Base-by-base conservation (phyloP, 306 rosid species). In the Dalbergia cochinchinensis region DNA sequence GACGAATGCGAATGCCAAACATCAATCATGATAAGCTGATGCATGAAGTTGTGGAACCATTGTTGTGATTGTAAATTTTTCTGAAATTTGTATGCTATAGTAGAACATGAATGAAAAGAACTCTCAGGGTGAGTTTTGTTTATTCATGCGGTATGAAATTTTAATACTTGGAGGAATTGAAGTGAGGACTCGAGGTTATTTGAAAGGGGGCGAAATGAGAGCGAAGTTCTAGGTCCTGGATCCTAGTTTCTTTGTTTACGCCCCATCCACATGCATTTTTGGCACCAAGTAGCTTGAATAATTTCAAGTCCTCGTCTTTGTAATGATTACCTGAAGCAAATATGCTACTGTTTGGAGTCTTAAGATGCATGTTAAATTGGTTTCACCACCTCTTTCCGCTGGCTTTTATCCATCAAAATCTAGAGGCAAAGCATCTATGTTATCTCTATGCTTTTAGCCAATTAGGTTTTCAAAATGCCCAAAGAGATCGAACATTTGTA, bases 71-170 rank as follows among this genome's bases (percentile, higher is more conserved):
- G 41, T 26, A 63, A 57, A 10, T 2, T 35, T 51, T 59, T 65
- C 13, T 48, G 76, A 71, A 48, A 58, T 68, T 74, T 74, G 78
- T 80, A 35, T 64, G 60, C 41, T 57, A 64, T 60, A 58, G 45
- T 48, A 26, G 48, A 58, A 65, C 67, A 65, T 11, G 51, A 60
- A 42, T 53, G 80, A 71, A 71, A 74, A 34, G 11, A 79, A 83
- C 31, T 35, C 5, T 14, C 57, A 13, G 14, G 16, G 13, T 50
- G 16, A 48, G 54, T 48, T 50, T 50, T 12, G 18, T 1, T 50
- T 15, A 50, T 50, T 50, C 57, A 5, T 50, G 57, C 18, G 18
- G 18, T 31, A 12, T 78, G 76, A 11, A 42, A 26, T 22, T 55
- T 67, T 57, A 4, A 16, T 15, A 54, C 9, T 54, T 5, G 39